Evolutionary conservation across 257 asterid genomes (phyloP).

Genomic region (Scutellaria galericulata): DNA sequence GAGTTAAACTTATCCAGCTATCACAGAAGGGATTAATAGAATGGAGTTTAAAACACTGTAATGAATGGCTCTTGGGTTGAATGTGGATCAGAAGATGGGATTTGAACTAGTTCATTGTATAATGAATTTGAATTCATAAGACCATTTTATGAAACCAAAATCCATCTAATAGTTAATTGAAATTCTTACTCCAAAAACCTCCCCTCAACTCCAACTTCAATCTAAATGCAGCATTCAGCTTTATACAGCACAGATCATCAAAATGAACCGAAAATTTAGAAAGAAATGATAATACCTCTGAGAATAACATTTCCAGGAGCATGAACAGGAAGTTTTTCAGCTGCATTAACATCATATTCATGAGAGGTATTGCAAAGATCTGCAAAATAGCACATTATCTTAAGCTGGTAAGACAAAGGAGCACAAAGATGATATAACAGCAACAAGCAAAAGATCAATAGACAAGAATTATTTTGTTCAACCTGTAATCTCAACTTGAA

Average conservation of each 20-base stretch:
- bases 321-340: constrained; percentile 55
- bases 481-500: constrained; percentile 67
- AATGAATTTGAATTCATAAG: no score
- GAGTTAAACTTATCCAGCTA: not conserved
- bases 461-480: not conserved
- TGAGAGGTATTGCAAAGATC: constrained; percentile 54
- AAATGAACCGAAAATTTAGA: not conserved
- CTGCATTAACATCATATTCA: constrained; percentile 49
- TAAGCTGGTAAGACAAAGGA: not conserved
- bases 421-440: not conserved
- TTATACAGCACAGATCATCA: not conserved
- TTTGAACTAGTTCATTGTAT: not conserved
- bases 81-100: not conserved
- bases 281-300: constrained; percentile 54
- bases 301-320: constrained; percentile 63
- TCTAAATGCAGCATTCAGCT: constrained; percentile 27
- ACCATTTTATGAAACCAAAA: no score
- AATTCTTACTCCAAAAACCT: no score
- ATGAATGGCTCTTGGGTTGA: constrained; percentile 12
- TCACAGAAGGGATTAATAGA: constrained; percentile 49
- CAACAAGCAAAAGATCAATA: not conserved
- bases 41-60: constrained; percentile 56
- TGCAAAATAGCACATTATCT: constrained; percentile 40
- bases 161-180: no score
- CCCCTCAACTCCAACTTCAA: no score